phyloP scores from a whole-genome alignment of 2,329 filamentous ascomycete genomes.

The Cercospora sp. region DNA sequence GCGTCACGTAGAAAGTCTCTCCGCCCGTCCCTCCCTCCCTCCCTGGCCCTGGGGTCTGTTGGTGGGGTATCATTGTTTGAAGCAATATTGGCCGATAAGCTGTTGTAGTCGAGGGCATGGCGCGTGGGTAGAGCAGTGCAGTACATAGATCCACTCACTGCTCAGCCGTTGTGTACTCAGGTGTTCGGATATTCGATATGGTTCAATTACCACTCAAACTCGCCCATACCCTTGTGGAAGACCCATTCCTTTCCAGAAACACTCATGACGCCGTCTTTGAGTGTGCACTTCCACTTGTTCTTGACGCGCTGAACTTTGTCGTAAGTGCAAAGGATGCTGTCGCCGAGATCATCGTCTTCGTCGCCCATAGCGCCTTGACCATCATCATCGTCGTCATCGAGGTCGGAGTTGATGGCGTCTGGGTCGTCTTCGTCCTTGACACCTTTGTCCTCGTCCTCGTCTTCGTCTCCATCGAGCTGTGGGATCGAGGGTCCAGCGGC shows the following conservation, averaged over 20 bases:
- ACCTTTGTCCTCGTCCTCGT: slow-evolving; percentile 48
- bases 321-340: slow-evolving; percentile 95
- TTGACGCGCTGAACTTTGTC: slow-evolving; percentile 99
- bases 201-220: slow-evolving; percentile 83
- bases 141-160: no score
- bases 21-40: background rate
- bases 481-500: slow-evolving; percentile 35
- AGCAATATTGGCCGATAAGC: background rate
- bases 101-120: no score
- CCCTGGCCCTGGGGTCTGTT: background rate
- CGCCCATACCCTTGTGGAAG: slow-evolving; percentile 95
- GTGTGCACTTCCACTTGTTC: slow-evolving; percentile 95
- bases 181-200: no score
- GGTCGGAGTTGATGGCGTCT: slow-evolving; percentile 96
- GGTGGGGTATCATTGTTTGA: background rate
- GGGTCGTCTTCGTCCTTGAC: slow-evolving; percentile 65
- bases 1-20: background rate
- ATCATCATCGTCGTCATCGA: slow-evolving; percentile 91
- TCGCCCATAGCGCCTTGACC: slow-evolving; percentile 42
- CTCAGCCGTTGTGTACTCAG: no score
- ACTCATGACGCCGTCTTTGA: slow-evolving; percentile 94
- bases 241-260: slow-evolving; percentile 90
- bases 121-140: no score
- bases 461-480: slow-evolving; percentile 60
- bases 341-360: slow-evolving; percentile 83